Conservation (phyloP, 106 monocot genomes). For the Acorus gramineus region DNA sequence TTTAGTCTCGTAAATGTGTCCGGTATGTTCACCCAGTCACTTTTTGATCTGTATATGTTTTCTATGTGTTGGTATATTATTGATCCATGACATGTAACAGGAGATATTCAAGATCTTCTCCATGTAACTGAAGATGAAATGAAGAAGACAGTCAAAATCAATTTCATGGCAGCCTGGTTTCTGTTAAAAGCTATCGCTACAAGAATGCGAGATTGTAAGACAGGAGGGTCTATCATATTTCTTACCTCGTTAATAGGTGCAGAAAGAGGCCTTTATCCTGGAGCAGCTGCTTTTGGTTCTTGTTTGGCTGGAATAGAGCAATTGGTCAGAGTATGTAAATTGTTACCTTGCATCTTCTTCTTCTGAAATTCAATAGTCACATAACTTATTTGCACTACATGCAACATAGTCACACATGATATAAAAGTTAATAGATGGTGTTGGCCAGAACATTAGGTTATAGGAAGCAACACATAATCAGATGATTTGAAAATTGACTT, state of each 20-base stretch:
- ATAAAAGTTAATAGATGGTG: too few relatives aligned
- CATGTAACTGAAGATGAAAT: constrained; percentile 50
- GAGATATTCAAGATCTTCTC: constrained; percentile 59
- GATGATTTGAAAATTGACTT: too few relatives aligned
- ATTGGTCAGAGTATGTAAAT: constrained; percentile 50
- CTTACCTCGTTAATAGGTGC: constrained; percentile 64
- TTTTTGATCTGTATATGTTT: too few relatives aligned
- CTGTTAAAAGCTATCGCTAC: constrained; percentile 63
- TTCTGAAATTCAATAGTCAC: background rate
- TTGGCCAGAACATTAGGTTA: too few relatives aligned
- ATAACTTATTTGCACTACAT: too few relatives aligned
- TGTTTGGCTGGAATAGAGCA: constrained; percentile 74
- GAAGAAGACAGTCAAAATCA: constrained; percentile 62
- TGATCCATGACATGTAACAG: constrained; percentile 15
- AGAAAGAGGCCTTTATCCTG: constrained; percentile 87
- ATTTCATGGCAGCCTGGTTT: constrained; percentile 90
- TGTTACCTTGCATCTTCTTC: background rate
- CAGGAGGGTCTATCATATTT: constrained; percentile 73
- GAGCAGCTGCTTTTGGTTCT: constrained; percentile 68
- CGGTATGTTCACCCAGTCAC: too few relatives aligned
- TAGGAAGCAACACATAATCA: too few relatives aligned
- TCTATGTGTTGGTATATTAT: too few relatives aligned
- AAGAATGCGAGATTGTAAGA: constrained; percentile 53
- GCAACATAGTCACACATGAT: too few relatives aligned
- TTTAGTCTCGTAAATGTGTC: too few relatives aligned